Base-by-base conservation (phyloP, 768 basidiomycete species). In the Termitomyces sp. region DNA sequence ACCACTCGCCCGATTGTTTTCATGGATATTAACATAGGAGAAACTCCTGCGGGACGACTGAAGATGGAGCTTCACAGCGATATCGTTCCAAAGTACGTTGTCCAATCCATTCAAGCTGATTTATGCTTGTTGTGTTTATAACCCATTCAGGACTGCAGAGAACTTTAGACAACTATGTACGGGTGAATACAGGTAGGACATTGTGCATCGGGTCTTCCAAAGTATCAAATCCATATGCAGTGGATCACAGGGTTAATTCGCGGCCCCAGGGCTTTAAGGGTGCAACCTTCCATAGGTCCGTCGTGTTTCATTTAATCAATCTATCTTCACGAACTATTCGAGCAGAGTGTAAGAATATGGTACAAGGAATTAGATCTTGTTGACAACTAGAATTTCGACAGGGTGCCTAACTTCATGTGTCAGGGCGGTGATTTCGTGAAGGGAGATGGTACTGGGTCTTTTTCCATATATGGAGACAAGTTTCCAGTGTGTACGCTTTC, bases 41-140 rank as follows among this genome's bases (percentile, higher is more conserved):
- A 98, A 75, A 98, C 94, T 0, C 92, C 92, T 33, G 93, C 93
- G 3, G 96, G 95, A 16, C 76, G 97, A 33, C 79, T 99, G 64
- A 98, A 98, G 76, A 96, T 99, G 87, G 96, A 99, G 71, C 77
- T 99, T 18, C 98, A 96, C 73, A 91, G 88, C 59, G 97, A 99
- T 67, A 86, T 96, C 55, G 93, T 91, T 2, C 96, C 97, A 53
- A 97, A 94, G 94, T 96, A 50, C 58, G 88, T 63, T 24, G 32
- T 43, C 10, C 55, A 43, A 10, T 32, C 35, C 22, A 18, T 20
- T 33, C 24, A 11, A n/a, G 44, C 7, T 30, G 52, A 55, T 24
- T 36, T 18, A 56, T 32, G 20, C 50, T 28, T 47, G 22, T 41
- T 36, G 26, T 24, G 3, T 36, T 16, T 4, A 38, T 18, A 26